Evolutionary conservation across 345 rosid species (phyloP), one percentile per base, ranked within the genome.

Genomic region (Aegle marmelos): DNA sequence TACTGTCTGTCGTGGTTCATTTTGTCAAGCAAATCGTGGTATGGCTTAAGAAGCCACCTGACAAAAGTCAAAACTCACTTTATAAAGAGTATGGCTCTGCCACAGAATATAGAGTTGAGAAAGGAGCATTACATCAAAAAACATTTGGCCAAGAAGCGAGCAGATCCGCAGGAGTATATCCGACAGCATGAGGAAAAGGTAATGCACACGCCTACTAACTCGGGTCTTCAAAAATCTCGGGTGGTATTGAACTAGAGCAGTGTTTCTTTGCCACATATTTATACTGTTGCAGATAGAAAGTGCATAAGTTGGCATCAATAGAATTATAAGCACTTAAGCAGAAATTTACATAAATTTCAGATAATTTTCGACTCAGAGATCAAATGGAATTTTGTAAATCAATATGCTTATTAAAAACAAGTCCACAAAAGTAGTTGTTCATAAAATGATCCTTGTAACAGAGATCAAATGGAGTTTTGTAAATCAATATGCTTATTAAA

Each of bases 211-310:
- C 34, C 81, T 41, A 30, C 76, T 62, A 4, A 53, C 57, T 36
- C 65, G 1, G 22, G 30, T 58, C 73, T 45, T 68, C 37, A 60
- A 78, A 82, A 65, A 61, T 56, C 65, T 79, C 77, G 1, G 36
- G 28, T 0, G 74, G 79, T 36, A 82, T 63, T 72, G 56, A 70
- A 17, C 63, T 36, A 9, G 82, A 70, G 68, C 85, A 82, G 36
- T 61, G 60, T 53, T 82, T 82, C 75, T 74, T 82, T 2, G 81
- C 84, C 37, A 77, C 84, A 27, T 73, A 77, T 37, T 81, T 81
- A 57, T 81, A 77, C 81, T 81, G 81, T 24, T 4, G 33, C 62
- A 48, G 16, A 67, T 14, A 17, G 17, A 34, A 60, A 58, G 69
- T 24, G 48, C 37, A 45, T 56, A 25, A 66, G 33, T 8, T 24